A percentile compares a stretch with the other conserved stretches of the same genome.
Evolutionary conservation across 1,139 yeast genomes (phyloP).

Genomic region (Suhomyces choctaworum): DNA sequence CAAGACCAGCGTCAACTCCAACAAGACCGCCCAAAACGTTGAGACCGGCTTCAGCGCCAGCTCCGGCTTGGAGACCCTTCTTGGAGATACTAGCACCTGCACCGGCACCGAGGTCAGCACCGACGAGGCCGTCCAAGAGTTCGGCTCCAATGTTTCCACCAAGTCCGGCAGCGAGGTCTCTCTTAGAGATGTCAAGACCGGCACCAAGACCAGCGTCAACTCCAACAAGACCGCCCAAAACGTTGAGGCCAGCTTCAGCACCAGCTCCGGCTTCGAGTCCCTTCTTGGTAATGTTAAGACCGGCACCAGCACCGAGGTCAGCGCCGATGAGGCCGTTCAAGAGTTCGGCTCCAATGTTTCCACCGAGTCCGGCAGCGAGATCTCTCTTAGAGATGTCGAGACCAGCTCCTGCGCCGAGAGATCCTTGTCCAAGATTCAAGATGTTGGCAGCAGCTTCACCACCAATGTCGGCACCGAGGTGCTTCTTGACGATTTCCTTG

Average conservation of each 20-base stretch:
- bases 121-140: conserved; percentile 8
- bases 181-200: conserved; percentile 9
- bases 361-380: conserved; percentile 15
- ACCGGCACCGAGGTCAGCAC: conserved; percentile 12
- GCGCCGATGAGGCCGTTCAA: conserved; percentile 5
- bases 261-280: conserved; percentile 1
- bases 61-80: conserved; percentile 11
- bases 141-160: conserved; percentile 12
- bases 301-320: conserved; percentile 19
- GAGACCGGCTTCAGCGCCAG: conserved; percentile 1
- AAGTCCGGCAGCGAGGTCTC: conserved; percentile 6
- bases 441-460: conserved; percentile 9
- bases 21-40: conserved; percentile 3
- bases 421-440: conserved; percentile 9
- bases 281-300: conserved; percentile 12
- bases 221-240: conserved; percentile 6
- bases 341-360: conserved; percentile 5
- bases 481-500: conserved; percentile 9
- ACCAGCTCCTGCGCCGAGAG: conserved; percentile 14
- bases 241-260: conserved; percentile 1
- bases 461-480: conserved; percentile 9
- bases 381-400: conserved; percentile 18
- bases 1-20: conserved; percentile 11
- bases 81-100: conserved; percentile 12
- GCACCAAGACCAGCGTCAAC: conserved; percentile 10